phyloP scores from a whole-genome alignment of 1,284 basidiomycete genomes.

The Marasmius oreades region DNA sequence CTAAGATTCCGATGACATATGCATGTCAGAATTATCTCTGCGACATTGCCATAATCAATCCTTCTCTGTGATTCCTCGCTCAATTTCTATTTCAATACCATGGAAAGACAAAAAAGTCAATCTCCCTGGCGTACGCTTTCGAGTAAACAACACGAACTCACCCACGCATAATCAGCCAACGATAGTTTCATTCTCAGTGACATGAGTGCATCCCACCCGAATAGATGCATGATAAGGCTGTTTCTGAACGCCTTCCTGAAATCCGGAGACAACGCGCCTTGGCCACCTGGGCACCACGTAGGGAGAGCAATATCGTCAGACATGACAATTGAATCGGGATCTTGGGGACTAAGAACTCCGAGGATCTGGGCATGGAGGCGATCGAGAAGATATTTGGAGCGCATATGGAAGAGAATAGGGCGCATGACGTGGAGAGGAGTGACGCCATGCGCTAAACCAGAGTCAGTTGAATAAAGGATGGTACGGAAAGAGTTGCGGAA shows the following conservation, averaged over 20 bases:
- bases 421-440: conserved; percentile 53
- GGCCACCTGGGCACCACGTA: conserved; percentile 21
- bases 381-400: conserved; percentile 30
- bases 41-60: conserved; percentile 44
- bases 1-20: conserved; percentile 54
- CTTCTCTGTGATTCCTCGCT: conserved; percentile 37
- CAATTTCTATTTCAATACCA: conserved; percentile 36
- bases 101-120: conserved; percentile 12
- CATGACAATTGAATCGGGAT: conserved; percentile 30
- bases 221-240: conserved; percentile 53
- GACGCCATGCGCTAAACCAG: conserved; percentile 36
- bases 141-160: conserved; percentile 27
- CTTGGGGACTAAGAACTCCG: conserved; percentile 30
- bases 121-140: neutral
- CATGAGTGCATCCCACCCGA: conserved; percentile 53
- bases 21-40: conserved; percentile 41
- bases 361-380: conserved; percentile 46
- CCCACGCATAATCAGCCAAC: conserved; percentile 64
- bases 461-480: conserved; percentile 3
- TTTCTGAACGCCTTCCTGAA: conserved; percentile 41
- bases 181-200: conserved; percentile 53
- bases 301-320: conserved; percentile 28
- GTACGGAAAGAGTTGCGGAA: conserved; percentile 1
- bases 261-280: conserved; percentile 23
- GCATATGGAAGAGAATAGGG: conserved; percentile 48